Evolutionary conservation across 2,329 filamentous ascomycete genomes (phyloP), one percentile per base, ranked within the genome.

Genomic region (Colletotrichum liaoningense): DNA sequence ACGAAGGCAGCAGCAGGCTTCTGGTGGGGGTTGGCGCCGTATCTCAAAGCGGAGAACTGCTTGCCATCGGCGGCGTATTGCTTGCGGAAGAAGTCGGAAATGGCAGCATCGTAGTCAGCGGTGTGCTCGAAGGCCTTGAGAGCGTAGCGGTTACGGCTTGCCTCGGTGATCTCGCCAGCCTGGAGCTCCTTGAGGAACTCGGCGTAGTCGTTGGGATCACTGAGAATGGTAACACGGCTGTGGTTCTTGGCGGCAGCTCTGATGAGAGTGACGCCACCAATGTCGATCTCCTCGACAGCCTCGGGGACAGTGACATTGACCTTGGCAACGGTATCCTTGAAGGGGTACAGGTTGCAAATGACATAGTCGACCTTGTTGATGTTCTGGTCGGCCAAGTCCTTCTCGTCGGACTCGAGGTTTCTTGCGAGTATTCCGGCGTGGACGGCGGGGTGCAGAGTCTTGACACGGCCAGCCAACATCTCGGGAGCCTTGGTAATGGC

Each of bases 111-210:
- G 84, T 99, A 99, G 83, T 98, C 95, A 76, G 97, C 95, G 52
- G 97, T 99, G 85, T 98, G 97, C 86, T 98, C 95, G 81, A 99
- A 99, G 19, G 97, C 97, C 90, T 99, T 99, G 79, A 98, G 91
- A 30, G 97, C 96, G 81, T 98, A 98, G 71, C 91, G 87, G 83
- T 97, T 95, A 78, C 95, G 93, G 87, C 92, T 97, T 74, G 91
- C 88, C 82, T 97, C 94, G 67, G 93, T 92, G 79, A 99, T 93
- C 82, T 96, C 94, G 75, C 95, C 96, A 77, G 93, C 88, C 84
- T 95, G 93, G 35, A 99, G 91, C 87, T 98, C 95, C 82, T 93
- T 92, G 68, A 99, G 89, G 88, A 99, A 98, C 83, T 95, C 94
- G 75, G 95, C 91, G 85, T 99, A 99, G 86, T 99, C 96, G 74